phyloP scores from a whole-genome alignment of 2,329 filamentous ascomycete genomes.

The Cercospora berteroae region DNA sequence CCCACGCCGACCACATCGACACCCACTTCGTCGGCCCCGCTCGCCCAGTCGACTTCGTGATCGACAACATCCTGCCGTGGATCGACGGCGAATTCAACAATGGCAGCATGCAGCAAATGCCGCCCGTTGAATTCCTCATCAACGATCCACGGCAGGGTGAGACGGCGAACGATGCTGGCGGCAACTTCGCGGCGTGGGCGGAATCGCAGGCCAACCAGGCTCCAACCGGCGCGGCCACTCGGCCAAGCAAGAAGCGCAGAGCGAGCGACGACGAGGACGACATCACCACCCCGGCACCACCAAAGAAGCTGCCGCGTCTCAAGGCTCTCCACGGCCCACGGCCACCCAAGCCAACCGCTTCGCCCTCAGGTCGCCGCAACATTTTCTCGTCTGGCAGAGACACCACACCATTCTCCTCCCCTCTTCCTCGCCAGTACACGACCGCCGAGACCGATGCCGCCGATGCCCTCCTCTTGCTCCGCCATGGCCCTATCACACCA shows the following conservation, averaged over 20 bases:
- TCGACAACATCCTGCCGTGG: conserved; percentile 27
- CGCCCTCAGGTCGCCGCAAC: not conserved
- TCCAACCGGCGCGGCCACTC: not conserved
- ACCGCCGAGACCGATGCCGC: not conserved
- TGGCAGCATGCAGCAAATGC: conserved; percentile 27
- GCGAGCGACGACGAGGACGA: conserved; percentile 1
- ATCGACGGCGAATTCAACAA: conserved; percentile 23
- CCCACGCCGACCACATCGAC: conserved; percentile 28
- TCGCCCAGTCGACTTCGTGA: conserved; percentile 26
- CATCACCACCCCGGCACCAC: not conserved
- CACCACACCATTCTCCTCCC: not conserved
- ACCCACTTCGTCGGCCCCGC: conserved; percentile 20
- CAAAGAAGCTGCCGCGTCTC: not conserved
- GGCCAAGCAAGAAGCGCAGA: not conserved
- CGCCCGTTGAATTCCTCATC: conserved; percentile 37
- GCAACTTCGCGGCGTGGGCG: conserved; percentile 31
- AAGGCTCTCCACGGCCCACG: conserved; percentile 4
- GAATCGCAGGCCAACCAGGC: not conserved
- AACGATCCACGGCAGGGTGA: conserved; percentile 23
- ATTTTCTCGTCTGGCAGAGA: not conserved
- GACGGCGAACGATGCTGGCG: conserved; percentile 21
- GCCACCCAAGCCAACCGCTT: not conserved
- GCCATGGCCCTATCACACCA: not conserved
- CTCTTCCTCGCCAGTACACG: not conserved
- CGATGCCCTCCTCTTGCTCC: not conserved